These are phyloP conservation scores for Microbotryum violaceum DNA, from an alignment of 1,284 basidiomycete genomes.

Conservation along the genomic window DNA sequence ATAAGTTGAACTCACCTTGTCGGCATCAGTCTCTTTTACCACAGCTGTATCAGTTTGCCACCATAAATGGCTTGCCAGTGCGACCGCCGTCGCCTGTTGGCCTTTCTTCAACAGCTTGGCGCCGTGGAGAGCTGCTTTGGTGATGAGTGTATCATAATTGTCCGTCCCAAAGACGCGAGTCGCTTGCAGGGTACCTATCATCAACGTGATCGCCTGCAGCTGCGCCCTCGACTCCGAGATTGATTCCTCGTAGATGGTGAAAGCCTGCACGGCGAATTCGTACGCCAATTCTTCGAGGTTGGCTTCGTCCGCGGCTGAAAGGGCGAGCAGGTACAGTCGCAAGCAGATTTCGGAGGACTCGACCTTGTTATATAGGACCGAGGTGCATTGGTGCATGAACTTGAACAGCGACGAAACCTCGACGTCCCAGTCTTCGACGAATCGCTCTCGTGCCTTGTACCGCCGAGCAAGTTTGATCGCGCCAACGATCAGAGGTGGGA, in stretches of 20 bases:
- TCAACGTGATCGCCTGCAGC: constrained; percentile 82
- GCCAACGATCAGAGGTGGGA: constrained; percentile 84
- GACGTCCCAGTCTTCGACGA: constrained; percentile 72
- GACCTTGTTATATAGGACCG: constrained; percentile 80
- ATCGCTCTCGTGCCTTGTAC: constrained; percentile 52
- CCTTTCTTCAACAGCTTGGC: constrained; percentile 92
- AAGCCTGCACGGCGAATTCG: constrained; percentile 91
- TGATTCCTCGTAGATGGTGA: constrained; percentile 89
- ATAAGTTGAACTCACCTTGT: constrained; percentile 40
- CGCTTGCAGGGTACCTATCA: constrained; percentile 77
- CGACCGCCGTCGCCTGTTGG: constrained; percentile 89
- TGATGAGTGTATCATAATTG: constrained; percentile 91
- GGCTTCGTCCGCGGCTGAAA: constrained; percentile 84
- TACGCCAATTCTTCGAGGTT: constrained; percentile 89
- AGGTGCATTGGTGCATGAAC: constrained; percentile 75
- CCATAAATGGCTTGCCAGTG: constrained; percentile 88
- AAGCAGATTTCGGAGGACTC: constrained; percentile 76
- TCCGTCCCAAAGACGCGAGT: constrained; percentile 78
- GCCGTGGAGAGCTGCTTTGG: constrained; percentile 88
- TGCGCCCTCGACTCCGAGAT: constrained; percentile 88
- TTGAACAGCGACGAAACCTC: constrained; percentile 78
- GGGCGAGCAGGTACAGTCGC: constrained; percentile 84
- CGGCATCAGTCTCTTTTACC: constrained; percentile 44
- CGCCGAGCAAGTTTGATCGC: constrained; percentile 81
- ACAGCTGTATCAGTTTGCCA: constrained; percentile 67